Conservation (phyloP, 768 basidiomycete genomes). For the Agrocybe praecox region DNA sequence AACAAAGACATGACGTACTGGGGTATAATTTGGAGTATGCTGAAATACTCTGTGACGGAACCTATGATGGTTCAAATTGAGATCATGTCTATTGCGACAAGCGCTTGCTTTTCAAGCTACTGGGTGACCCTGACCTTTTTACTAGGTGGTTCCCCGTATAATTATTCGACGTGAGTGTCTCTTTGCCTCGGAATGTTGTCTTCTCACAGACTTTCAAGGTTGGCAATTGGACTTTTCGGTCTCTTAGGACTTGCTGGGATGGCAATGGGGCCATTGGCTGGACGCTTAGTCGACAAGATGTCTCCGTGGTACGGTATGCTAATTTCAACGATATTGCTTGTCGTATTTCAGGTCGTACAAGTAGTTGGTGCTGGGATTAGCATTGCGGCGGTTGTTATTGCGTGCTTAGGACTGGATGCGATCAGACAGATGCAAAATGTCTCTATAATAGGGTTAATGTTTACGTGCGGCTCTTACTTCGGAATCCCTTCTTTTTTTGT, state of each 20-base stretch:
- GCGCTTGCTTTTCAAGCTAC: slow-evolving; percentile 57
- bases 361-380: slow-evolving; percentile 59
- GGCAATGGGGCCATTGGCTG: slow-evolving; percentile 57
- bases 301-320: slow-evolving; percentile 69
- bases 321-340: slow-evolving; percentile 43
- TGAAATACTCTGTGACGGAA: slow-evolving; percentile 70
- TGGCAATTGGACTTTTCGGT: slow-evolving; percentile 62
- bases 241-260: slow-evolving; percentile 64
- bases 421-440: slow-evolving; percentile 67
- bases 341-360: slow-evolving; percentile 56
- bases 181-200: not conserved
- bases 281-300: slow-evolving; percentile 58
- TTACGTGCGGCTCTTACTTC: slow-evolving; percentile 31
- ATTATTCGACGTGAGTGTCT: slow-evolving; percentile 65
- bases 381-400: slow-evolving; percentile 61
- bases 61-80: slow-evolving; percentile 72
- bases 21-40: slow-evolving; percentile 75
- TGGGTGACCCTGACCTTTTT: slow-evolving; percentile 83
- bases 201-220: slow-evolving; percentile 13
- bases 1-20: slow-evolving; percentile 64
- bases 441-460: slow-evolving; percentile 53
- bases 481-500: not conserved
- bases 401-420: slow-evolving; percentile 61
- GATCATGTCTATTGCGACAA: slow-evolving; percentile 60
- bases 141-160: slow-evolving; percentile 72